A percentile compares a stretch with the other conserved stretches of the same genome.
phyloP scores from a whole-genome alignment of 2,329 filamentous ascomycete species.

The Fusarium cicatricum region DNA sequence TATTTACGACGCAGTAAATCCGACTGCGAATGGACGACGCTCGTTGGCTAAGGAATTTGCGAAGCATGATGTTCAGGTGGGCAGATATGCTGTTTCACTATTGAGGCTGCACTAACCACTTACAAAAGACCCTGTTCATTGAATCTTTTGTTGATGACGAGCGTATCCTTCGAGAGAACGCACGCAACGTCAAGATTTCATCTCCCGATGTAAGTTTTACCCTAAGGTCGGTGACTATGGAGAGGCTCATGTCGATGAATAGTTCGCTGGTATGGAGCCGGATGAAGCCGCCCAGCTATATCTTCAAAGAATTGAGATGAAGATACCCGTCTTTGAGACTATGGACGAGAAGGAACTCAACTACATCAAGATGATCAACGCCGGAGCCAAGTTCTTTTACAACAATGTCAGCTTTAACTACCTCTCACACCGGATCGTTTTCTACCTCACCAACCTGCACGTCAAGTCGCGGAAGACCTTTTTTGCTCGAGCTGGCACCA shows the following conservation, averaged over 20 bases:
- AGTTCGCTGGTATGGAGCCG: conserved; percentile 91
- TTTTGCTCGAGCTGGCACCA: conserved; percentile 87
- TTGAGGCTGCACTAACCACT: background rate
- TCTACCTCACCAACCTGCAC: conserved; percentile 96
- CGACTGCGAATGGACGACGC: conserved; percentile 80
- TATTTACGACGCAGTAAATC: conserved; percentile 98
- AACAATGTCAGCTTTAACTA: conserved; percentile 99
- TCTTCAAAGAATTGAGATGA: conserved; percentile 85
- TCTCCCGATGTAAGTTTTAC: conserved; percentile 80
- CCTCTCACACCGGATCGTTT: conserved; percentile 95
- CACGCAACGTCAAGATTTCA: conserved; percentile 95
- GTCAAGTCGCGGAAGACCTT: conserved; percentile 96
- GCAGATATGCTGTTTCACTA: conserved; percentile 2
- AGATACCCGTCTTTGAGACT: conserved; percentile 95
- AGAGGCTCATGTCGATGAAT: conserved; percentile 7
- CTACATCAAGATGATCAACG: conserved; percentile 99
- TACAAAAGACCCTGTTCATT: conserved; percentile 83
- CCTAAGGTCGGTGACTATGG: background rate
- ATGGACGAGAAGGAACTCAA: conserved; percentile 95
- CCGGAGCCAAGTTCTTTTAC: conserved; percentile 89
- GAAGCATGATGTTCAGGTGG: conserved; percentile 93
- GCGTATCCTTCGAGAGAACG: conserved; percentile 93
- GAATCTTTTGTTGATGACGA: conserved; percentile 96
- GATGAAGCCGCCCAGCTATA: conserved; percentile 94
- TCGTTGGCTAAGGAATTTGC: conserved; percentile 94